A percentile compares a stretch with the other conserved stretches of the same genome.
These are phyloP conservation scores for Xylaria sp. DNA, from an alignment of 2,329 filamentous ascomycete species.

Conservation along the genomic window DNA sequence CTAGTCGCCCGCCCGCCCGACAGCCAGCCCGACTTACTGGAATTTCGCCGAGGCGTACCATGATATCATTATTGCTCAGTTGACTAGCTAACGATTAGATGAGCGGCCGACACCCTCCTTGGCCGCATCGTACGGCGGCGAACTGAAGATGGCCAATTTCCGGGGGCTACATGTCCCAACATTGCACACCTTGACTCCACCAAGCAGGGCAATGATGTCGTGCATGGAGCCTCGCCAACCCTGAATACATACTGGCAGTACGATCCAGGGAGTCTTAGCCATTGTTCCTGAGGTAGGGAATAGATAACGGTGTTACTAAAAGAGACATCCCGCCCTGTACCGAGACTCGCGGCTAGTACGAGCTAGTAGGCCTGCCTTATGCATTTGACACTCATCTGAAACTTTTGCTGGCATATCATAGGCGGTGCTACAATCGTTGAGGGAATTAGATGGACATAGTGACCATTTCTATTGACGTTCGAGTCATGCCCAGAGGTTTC, in stretches of 20 bases:
- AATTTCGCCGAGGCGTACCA: conserved; percentile 37
- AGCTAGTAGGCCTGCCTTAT: conserved; percentile 30
- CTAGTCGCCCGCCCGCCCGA: conserved; percentile 21
- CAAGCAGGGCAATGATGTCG: conserved; percentile 40
- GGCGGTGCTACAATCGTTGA: conserved; percentile 25
- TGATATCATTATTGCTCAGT: conserved; percentile 41
- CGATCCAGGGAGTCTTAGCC: not conserved
- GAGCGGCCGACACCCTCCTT: conserved; percentile 27
- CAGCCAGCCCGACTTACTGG: conserved; percentile 39
- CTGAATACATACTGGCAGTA: conserved; percentile 22
- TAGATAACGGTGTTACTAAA: conserved; percentile 13
- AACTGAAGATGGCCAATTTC: conserved; percentile 26
- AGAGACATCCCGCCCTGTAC: conserved; percentile 3
- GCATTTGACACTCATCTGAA: conserved; percentile 28
- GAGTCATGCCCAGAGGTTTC: conserved; percentile 30
- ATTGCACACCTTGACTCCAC: conserved; percentile 34
- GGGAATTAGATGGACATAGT: conserved; percentile 28
- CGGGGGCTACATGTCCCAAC: conserved; percentile 28
- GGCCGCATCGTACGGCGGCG: conserved; percentile 33
- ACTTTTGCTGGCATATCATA: conserved; percentile 33
- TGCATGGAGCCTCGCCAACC: conserved; percentile 42
- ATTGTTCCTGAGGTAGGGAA: conserved; percentile 16
- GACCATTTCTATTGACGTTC: conserved; percentile 31
- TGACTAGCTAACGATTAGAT: conserved; percentile 33
- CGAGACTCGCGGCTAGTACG: conserved; percentile 9